A percentile compares a stretch with the other conserved stretches of the same genome.
Conservation (phyloP, 2,329 filamentous ascomycete genomes). For the Apiospora hydei region DNA sequence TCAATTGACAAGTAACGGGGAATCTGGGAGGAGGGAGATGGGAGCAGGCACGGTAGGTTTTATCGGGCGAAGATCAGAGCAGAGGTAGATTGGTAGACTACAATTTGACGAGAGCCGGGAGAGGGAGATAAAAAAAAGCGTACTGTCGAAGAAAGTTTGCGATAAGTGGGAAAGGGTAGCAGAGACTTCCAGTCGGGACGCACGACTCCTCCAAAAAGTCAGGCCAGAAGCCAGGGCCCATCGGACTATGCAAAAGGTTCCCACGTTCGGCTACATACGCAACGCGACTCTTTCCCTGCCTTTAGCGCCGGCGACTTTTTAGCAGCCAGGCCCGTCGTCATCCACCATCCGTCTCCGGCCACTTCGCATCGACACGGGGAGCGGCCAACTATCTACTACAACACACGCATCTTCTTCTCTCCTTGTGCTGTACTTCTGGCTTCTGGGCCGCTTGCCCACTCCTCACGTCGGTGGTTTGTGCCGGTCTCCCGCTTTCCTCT, state of each 20-base stretch:
- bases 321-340: not conserved
- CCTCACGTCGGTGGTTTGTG: not conserved
- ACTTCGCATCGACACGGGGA: not conserved
- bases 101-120: not conserved
- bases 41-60: not conserved
- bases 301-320: constrained; percentile 1
- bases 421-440: not conserved
- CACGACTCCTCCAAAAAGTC: not conserved
- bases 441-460: not conserved
- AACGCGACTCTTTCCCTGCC: not conserved
- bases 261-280: not conserved
- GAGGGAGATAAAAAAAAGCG: not conserved
- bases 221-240: constrained; percentile 13
- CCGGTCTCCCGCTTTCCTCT: not conserved
- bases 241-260: not conserved
- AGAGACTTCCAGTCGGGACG: not conserved
- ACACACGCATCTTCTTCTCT: not conserved
- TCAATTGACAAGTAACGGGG: not conserved
- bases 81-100: not conserved
- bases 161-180: constrained; percentile 9
- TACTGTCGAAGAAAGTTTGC: constrained; percentile 9
- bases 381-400: not conserved
- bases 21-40: not conserved
- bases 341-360: not conserved
- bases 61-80: not conserved